phyloP scores from a whole-genome alignment of 2,329 filamentous ascomycete genomes.

The Annulohypoxylon truncatum region DNA sequence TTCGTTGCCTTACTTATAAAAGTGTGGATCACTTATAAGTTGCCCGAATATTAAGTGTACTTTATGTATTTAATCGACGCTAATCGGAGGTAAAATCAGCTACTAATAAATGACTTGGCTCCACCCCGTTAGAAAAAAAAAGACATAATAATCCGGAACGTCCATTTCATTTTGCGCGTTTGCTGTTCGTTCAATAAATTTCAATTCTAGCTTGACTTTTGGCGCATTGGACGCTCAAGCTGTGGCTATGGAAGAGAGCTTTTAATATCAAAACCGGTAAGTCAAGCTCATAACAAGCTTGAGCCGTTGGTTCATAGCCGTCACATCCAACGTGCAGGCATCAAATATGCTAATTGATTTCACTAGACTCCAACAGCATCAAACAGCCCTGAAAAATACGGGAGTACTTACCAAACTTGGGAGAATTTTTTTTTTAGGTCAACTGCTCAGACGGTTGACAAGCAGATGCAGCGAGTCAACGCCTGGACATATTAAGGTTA shows the following conservation, averaged over 20 bases:
- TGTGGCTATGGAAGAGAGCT: not conserved
- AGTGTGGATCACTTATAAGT: slow-evolving; percentile 39
- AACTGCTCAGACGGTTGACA: not conserved
- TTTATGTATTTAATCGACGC: slow-evolving; percentile 39
- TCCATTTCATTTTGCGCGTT: slow-evolving; percentile 20
- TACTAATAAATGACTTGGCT: slow-evolving; percentile 35
- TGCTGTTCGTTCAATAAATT: slow-evolving; percentile 20
- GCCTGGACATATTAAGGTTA: not conserved
- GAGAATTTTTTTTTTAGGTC: not conserved
- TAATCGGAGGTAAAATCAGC: slow-evolving; percentile 40
- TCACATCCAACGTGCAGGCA: not conserved
- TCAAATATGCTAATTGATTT: slow-evolving; percentile 13
- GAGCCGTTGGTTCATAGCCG: slow-evolving; percentile 1
- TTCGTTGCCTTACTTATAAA: slow-evolving; percentile 14
- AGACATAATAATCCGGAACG: slow-evolving; percentile 32
- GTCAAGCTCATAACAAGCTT: not conserved
- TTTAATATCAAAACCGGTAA: not conserved
- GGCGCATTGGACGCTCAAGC: not conserved
- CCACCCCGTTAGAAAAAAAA: slow-evolving; percentile 26
- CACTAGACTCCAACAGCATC: slow-evolving; percentile 1
- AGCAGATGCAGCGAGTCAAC: slow-evolving; percentile 4
- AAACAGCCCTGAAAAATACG: not conserved
- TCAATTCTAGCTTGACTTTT: not conserved
- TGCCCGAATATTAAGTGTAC: slow-evolving; percentile 35
- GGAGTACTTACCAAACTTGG: slow-evolving; percentile 8